Conservation (phyloP, 2,329 filamentous ascomycete species). For the Ascochyta pisi region DNA sequence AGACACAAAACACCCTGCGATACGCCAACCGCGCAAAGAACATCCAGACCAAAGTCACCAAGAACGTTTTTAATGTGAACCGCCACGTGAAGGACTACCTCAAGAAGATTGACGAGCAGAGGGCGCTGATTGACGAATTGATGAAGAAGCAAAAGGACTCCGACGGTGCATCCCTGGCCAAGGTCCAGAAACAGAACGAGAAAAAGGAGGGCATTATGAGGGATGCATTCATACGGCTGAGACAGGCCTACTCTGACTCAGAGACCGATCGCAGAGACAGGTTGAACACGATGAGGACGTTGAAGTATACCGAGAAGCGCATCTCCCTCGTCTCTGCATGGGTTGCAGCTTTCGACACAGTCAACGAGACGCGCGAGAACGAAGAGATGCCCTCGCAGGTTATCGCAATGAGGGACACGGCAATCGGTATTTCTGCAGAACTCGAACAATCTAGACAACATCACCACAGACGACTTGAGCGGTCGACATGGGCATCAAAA, state of each 20-base stretch:
- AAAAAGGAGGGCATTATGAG: slow-evolving; percentile 78
- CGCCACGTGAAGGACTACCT: slow-evolving; percentile 98
- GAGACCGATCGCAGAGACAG: slow-evolving; percentile 79
- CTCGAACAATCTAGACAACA: slow-evolving; percentile 90
- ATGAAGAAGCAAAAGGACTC: slow-evolving; percentile 91
- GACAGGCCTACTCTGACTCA: slow-evolving; percentile 83
- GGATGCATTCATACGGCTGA: slow-evolving; percentile 81
- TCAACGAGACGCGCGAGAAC: slow-evolving; percentile 75
- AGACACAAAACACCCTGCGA: slow-evolving; percentile 95
- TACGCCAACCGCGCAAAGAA: slow-evolving; percentile 99
- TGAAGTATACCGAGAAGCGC: slow-evolving; percentile 81
- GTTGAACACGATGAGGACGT: slow-evolving; percentile 77
- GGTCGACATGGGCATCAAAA: slow-evolving; percentile 83
- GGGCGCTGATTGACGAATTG: slow-evolving; percentile 94
- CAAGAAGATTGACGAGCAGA: slow-evolving; percentile 99
- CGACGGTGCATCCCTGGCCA: slow-evolving; percentile 80
- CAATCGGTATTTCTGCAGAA: slow-evolving; percentile 85
- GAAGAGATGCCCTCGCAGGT: slow-evolving; percentile 68
- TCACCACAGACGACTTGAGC: slow-evolving; percentile 82
- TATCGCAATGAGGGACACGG: slow-evolving; percentile 81
- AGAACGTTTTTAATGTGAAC: slow-evolving; percentile 98
- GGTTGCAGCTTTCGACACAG: slow-evolving; percentile 88
- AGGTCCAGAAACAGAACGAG: slow-evolving; percentile 89
- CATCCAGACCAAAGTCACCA: slow-evolving; percentile 99
- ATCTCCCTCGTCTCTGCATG: slow-evolving; percentile 88